Percentiles rank a stretch among this genome's conserved stretches.
Conservation (phyloP, 768 basidiomycete genomes). For the Tricholoma terreum region DNA sequence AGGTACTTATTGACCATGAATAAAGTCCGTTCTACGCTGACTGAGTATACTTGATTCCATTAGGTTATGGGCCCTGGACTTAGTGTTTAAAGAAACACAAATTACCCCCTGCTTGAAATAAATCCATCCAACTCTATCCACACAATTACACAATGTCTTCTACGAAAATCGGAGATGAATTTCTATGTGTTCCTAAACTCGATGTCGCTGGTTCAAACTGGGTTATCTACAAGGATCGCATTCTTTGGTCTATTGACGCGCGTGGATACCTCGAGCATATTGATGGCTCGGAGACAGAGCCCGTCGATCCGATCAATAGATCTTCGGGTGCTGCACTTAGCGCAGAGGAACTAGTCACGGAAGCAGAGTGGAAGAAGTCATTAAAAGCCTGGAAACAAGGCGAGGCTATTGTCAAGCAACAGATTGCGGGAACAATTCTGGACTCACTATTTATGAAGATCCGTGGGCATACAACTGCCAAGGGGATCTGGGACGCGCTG, state of each 20-base stretch:
- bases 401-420: slow-evolving; percentile 29
- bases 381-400: slow-evolving; percentile 23
- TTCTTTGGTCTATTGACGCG: slow-evolving; percentile 17
- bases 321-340: not conserved
- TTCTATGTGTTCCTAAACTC: slow-evolving; percentile 19
- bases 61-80: slow-evolving; percentile 3
- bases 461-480: slow-evolving; percentile 14
- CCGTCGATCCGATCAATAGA: slow-evolving; percentile 10
- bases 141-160: not conserved
- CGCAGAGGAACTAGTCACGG: not conserved
- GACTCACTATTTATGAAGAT: slow-evolving; percentile 33
- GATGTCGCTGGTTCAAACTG: slow-evolving; percentile 17
- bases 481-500: slow-evolving; percentile 26
- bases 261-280: slow-evolving; percentile 23
- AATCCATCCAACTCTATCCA: not conserved
- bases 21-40: too few relatives aligned
- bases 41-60: too few relatives aligned
- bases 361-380: slow-evolving; percentile 15
- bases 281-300: slow-evolving; percentile 11
- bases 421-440: slow-evolving; percentile 29
- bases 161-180: slow-evolving; percentile 3
- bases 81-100: not conserved
- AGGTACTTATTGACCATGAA: too few relatives aligned
- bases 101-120: not conserved
- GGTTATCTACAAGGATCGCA: slow-evolving; percentile 17